Evolutionary conservation across 2,329 filamentous ascomycete species (phyloP).

Genomic region (Penicillium digitatum): DNA sequence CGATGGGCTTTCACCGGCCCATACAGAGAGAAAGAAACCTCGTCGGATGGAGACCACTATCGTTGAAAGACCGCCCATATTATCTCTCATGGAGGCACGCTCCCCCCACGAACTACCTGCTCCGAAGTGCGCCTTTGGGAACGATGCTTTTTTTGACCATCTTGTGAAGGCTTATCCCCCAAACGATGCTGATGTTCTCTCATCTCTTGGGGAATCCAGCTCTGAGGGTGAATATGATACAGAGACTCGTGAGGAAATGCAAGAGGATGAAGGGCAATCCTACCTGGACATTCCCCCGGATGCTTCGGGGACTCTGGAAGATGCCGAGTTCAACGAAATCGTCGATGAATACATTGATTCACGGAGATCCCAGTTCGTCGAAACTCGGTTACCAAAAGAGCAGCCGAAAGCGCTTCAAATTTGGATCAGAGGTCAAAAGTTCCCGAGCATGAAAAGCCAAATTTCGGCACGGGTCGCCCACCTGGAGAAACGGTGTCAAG

Average conservation of each 20-base stretch:
- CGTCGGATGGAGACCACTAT: neutral
- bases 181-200: neutral
- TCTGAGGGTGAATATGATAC: neutral
- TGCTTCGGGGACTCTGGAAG: neutral
- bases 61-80: neutral
- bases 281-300: no score
- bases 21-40: neutral
- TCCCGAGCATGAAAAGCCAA: neutral
- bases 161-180: neutral
- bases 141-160: neutral
- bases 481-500: neutral
- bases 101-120: neutral
- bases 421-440: neutral
- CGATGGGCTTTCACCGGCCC: neutral
- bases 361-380: neutral
- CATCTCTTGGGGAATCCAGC: neutral
- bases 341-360: neutral
- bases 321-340: neutral
- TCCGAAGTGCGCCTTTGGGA: neutral
- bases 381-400: neutral
- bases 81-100: neutral
- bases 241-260: neutral
- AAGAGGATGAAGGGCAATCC: neutral
- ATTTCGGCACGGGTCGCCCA: neutral
- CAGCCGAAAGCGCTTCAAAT: neutral